These are phyloP conservation scores for Cyclocybe aegerita DNA, from an alignment of 768 basidiomycete species.

Conservation along the genomic window DNA sequence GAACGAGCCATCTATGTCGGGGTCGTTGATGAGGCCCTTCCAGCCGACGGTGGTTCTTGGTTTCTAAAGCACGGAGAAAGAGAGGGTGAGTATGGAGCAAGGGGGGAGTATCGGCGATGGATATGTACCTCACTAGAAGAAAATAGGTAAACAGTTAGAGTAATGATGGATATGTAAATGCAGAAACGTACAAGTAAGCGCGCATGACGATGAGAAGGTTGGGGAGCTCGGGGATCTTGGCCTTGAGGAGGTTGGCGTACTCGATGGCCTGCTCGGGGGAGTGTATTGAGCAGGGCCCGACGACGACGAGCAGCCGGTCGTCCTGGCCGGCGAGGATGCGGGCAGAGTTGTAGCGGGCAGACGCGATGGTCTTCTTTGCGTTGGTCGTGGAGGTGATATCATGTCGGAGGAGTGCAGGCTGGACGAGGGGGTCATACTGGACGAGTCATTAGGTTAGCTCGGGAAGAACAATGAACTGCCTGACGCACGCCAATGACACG, in stretches of 20 bases:
- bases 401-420: constrained; percentile 86
- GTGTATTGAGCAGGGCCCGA: constrained; percentile 97
- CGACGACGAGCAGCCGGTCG: constrained; percentile 84
- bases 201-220: constrained; percentile 95
- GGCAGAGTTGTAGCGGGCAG: constrained; percentile 77
- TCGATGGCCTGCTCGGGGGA: constrained; percentile 81
- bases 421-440: constrained; percentile 95
- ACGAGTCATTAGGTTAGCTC: constrained; percentile 4
- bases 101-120: not conserved
- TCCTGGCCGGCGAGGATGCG: constrained; percentile 82
- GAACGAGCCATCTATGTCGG: constrained; percentile 93
- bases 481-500: constrained; percentile 74
- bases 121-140: constrained; percentile 31
- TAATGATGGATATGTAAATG: constrained; percentile 4
- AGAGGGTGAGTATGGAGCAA: not conserved
- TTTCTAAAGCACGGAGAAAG: constrained; percentile 53
- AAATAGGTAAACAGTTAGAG: constrained; percentile 3
- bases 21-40: constrained; percentile 96
- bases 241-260: constrained; percentile 74
- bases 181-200: constrained; percentile 84
- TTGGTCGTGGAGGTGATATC: constrained; percentile 70
- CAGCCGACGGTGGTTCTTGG: constrained; percentile 96
- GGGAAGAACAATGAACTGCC: not conserved
- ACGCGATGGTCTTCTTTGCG: constrained; percentile 75
- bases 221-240: constrained; percentile 62